phyloP scores from a whole-genome alignment of 2,329 filamentous ascomycete genomes.

The Neonectria hederae region DNA sequence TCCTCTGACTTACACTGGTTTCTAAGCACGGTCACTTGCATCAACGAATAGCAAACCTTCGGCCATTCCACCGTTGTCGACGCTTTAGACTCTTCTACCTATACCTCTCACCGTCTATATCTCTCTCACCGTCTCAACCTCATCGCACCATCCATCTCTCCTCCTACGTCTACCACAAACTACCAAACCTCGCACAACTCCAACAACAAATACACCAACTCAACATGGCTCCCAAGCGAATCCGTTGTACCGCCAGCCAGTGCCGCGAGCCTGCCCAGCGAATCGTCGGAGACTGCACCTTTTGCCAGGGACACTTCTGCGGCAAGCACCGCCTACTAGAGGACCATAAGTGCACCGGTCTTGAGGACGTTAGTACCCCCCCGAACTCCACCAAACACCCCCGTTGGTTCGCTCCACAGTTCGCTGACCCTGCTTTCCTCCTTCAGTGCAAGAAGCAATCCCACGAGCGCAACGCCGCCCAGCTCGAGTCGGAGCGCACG shows the following conservation, averaged over 20 bases:
- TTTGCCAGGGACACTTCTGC: conserved; percentile 94
- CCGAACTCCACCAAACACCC: background rate
- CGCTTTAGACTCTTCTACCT: conserved; percentile 2
- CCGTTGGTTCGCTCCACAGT: background rate
- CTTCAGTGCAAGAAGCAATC: conserved; percentile 92
- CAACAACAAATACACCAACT: conserved; percentile 30
- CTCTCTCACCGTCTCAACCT: conserved; percentile 29
- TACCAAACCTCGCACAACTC: conserved; percentile 13
- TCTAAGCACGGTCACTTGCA: conserved; percentile 29
- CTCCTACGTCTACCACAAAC: background rate
- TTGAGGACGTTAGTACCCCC: conserved; percentile 79
- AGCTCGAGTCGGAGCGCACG: conserved; percentile 91
- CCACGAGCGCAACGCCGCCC: conserved; percentile 91
- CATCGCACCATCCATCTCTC: conserved; percentile 17
- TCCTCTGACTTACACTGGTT: conserved; percentile 27
- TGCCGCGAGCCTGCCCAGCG: conserved; percentile 89
- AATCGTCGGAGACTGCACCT: conserved; percentile 95
- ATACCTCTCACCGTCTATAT: background rate
- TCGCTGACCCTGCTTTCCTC: conserved; percentile 8
- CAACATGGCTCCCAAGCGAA: conserved; percentile 76
- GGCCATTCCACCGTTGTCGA: background rate
- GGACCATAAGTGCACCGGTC: conserved; percentile 89
- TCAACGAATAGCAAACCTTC: conserved; percentile 8
- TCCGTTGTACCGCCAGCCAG: conserved; percentile 87
- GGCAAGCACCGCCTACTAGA: conserved; percentile 94